A percentile compares a stretch with the other conserved stretches of the same genome.
These are phyloP conservation scores for Calonectria pauciramosa DNA, from an alignment of 2,329 filamentous ascomycete genomes.

Conservation along the genomic window DNA sequence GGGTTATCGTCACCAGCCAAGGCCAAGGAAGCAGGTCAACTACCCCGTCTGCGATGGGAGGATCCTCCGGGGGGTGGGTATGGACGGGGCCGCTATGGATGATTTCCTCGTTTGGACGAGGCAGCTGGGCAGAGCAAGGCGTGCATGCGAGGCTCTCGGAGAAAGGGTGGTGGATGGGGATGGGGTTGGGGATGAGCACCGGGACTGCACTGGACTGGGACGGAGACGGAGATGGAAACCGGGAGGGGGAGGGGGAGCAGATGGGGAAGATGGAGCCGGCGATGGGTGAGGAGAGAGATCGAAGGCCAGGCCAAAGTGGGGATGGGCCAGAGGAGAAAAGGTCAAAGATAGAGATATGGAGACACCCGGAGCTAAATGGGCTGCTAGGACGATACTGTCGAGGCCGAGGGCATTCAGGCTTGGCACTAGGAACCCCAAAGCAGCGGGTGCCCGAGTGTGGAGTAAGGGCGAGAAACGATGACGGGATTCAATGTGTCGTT, in stretches of 20 bases:
- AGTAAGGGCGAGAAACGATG: slow-evolving; percentile 18
- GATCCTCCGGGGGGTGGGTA: not conserved
- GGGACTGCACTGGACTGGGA: not conserved
- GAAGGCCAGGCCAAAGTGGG: slow-evolving; percentile 8
- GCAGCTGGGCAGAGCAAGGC: not conserved
- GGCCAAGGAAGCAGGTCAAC: not conserved
- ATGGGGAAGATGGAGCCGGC: slow-evolving; percentile 20
- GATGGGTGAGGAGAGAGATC: slow-evolving; percentile 15
- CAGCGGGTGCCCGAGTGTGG: slow-evolving; percentile 19
- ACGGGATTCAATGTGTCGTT: slow-evolving; percentile 32
- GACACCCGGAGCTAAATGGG: slow-evolving; percentile 20
- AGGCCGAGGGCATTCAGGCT: slow-evolving; percentile 3
- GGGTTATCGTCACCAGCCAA: not conserved
- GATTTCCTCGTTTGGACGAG: not conserved
- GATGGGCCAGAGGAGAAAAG: slow-evolving; percentile 5
- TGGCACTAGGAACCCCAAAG: slow-evolving; percentile 13
- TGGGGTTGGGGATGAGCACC: not conserved
- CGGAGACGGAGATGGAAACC: not conserved
- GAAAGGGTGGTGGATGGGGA: not conserved
- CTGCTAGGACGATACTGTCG: not conserved
- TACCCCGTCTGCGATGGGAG: slow-evolving; percentile 5
- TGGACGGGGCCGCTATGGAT: not conserved
- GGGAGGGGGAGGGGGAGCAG: slow-evolving; percentile 18
- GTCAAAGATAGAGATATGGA: slow-evolving; percentile 28
- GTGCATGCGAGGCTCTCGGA: not conserved